phyloP scores from a whole-genome alignment of 2,329 filamentous ascomycete genomes.

The Fonsecaea erecta region DNA sequence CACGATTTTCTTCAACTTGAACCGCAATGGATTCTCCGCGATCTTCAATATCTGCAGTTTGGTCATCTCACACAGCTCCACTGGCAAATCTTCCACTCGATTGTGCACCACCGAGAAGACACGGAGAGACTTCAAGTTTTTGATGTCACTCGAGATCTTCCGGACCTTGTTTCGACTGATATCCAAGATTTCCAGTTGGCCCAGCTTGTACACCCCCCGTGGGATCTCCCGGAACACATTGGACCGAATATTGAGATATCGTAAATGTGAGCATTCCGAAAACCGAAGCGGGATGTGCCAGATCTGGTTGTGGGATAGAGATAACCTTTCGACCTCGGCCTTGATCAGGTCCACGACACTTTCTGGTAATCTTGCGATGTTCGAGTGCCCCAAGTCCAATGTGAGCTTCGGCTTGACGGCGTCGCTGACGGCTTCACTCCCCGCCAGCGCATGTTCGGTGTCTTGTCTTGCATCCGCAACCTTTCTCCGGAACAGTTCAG shows the following conservation, averaged over 20 bases:
- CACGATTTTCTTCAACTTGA: conserved; percentile 73
- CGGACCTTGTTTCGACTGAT: conserved; percentile 85
- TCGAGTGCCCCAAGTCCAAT: conserved; percentile 57
- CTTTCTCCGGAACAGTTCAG: conserved; percentile 50
- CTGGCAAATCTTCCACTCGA: conserved; percentile 79
- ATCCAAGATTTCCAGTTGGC: conserved; percentile 88
- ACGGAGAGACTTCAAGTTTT: conserved; percentile 80
- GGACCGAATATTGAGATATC: conserved; percentile 56
- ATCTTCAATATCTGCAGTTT: conserved; percentile 88
- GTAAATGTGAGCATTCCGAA: conserved; percentile 53
- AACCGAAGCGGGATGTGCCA: conserved; percentile 55
- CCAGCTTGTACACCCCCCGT: conserved; percentile 75
- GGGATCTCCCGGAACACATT: conserved; percentile 65
- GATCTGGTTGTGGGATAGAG: conserved; percentile 58
- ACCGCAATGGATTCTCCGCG: conserved; percentile 82
- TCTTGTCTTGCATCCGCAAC: conserved; percentile 55
- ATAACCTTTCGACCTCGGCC: conserved; percentile 59
- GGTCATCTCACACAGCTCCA: conserved; percentile 85
- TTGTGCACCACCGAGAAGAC: conserved; percentile 88
- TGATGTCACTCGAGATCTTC: conserved; percentile 76
- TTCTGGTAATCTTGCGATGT: conserved; percentile 54
- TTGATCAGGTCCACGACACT: conserved; percentile 58
- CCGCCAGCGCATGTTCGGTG: conserved; percentile 53
- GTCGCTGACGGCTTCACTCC: conserved; percentile 52
- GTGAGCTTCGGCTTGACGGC: conserved; percentile 56